Conservation (phyloP, 106 monocot genomes). For the Dendrobium nobile region DNA sequence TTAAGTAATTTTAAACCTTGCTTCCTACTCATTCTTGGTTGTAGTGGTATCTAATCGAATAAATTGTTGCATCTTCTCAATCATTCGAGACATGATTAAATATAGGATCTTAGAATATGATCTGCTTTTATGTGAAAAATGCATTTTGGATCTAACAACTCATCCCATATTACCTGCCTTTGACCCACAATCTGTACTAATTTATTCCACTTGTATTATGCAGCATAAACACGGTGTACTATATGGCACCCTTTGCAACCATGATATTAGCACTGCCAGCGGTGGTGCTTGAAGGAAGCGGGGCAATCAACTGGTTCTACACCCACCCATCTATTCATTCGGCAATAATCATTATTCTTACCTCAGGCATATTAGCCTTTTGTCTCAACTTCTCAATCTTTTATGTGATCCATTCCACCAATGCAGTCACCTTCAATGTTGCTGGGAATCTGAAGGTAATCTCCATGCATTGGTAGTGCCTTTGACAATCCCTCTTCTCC, state of each 20-base stretch:
- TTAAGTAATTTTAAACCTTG: too few species aligned
- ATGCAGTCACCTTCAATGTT: constrained; percentile 94
- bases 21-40: too few species aligned
- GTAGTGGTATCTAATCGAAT: too few species aligned
- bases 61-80: too few species aligned
- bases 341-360: constrained; percentile 60
- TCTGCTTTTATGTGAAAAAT: too few species aligned
- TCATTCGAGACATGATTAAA: too few species aligned
- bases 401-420: constrained; percentile 95
- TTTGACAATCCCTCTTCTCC: neutral
- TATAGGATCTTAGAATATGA: too few species aligned
- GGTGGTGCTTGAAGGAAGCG: constrained; percentile 61
- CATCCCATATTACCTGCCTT: neutral
- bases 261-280: constrained; percentile 84
- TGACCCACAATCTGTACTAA: neutral
- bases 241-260: constrained; percentile 97
- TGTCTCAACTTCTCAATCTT: constrained; percentile 99
- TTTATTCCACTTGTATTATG: neutral
- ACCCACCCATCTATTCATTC: constrained; percentile 42
- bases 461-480: neutral
- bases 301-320: constrained; percentile 73
- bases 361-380: constrained; percentile 80
- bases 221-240: constrained; percentile 98
- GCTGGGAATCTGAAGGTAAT: constrained; percentile 90
- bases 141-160: too few species aligned